phyloP scores from a whole-genome alignment of 2,329 filamentous ascomycete genomes.

The Aspergillus caelatus region DNA sequence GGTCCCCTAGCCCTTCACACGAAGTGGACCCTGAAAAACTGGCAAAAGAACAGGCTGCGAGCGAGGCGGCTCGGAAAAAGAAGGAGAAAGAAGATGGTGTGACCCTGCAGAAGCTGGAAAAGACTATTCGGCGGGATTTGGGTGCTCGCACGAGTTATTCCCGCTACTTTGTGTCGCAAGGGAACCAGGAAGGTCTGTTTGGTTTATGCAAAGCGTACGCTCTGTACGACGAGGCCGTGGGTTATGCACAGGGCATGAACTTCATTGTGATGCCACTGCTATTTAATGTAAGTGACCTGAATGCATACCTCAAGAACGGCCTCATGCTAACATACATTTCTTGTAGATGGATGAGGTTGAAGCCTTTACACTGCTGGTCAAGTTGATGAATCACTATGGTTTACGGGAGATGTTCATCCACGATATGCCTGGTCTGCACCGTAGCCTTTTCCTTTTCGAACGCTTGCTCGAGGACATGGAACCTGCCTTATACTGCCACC shows the following conservation, averaged over 20 bases:
- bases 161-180: conserved; percentile 88
- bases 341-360: conserved; percentile 90
- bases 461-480: conserved; percentile 90
- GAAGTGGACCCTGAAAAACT: conserved; percentile 67
- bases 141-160: conserved; percentile 94
- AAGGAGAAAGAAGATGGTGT: conserved; percentile 77
- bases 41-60: conserved; percentile 65
- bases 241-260: conserved; percentile 98
- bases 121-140: conserved; percentile 85
- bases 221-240: conserved; percentile 88
- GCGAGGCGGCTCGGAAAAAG: conserved; percentile 71
- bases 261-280: conserved; percentile 95
- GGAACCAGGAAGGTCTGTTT: conserved; percentile 90
- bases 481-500: conserved; percentile 90
- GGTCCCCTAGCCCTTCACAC: conserved; percentile 59
- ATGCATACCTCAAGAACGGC: background rate
- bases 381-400: conserved; percentile 95
- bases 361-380: conserved; percentile 89
- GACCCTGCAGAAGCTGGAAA: conserved; percentile 80
- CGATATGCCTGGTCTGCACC: conserved; percentile 94
- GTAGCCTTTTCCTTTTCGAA: conserved; percentile 93
- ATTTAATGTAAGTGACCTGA: conserved; percentile 71
- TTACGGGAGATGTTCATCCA: conserved; percentile 90
- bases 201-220: conserved; percentile 98
- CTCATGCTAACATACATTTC: background rate